Conservation (phyloP, 148 eudicot species). For the Vaccinium vitisidaea region DNA sequence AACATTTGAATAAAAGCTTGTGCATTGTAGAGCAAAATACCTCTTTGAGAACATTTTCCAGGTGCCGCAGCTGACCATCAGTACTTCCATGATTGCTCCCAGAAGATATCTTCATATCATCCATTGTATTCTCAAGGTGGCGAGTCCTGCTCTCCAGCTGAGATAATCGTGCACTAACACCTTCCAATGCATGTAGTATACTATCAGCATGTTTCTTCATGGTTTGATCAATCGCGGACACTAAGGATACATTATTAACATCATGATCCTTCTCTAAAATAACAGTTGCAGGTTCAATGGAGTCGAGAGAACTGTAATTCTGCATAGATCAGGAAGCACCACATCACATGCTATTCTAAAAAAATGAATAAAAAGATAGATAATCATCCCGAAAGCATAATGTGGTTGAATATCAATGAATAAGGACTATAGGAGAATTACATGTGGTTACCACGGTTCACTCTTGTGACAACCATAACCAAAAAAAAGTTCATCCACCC, state of each 20-base stretch:
- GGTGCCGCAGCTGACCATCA: slow-evolving; percentile 81
- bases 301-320: slow-evolving; percentile 67
- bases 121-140: slow-evolving; percentile 71
- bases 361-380: background rate
- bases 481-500: background rate
- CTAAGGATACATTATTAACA: slow-evolving; percentile 40
- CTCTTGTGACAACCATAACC: background rate
- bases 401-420: background rate
- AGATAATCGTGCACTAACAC: slow-evolving; percentile 70
- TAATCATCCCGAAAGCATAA: background rate
- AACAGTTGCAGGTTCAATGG: slow-evolving; percentile 52
- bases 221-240: slow-evolving; percentile 76
- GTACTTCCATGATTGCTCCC: slow-evolving; percentile 68
- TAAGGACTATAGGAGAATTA: background rate
- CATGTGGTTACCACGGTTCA: background rate
- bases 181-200: slow-evolving; percentile 69
- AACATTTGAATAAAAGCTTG: background rate
- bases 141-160: slow-evolving; percentile 78
- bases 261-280: slow-evolving; percentile 56
- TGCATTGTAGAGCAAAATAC: slow-evolving; percentile 33
- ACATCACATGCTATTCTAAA: background rate
- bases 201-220: slow-evolving; percentile 73
- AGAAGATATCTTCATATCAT: slow-evolving; percentile 70
- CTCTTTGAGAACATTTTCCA: slow-evolving; percentile 83
- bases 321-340: slow-evolving; percentile 31